Conservation (phyloP, 306 rosid species). For the Castanospermum australe region DNA sequence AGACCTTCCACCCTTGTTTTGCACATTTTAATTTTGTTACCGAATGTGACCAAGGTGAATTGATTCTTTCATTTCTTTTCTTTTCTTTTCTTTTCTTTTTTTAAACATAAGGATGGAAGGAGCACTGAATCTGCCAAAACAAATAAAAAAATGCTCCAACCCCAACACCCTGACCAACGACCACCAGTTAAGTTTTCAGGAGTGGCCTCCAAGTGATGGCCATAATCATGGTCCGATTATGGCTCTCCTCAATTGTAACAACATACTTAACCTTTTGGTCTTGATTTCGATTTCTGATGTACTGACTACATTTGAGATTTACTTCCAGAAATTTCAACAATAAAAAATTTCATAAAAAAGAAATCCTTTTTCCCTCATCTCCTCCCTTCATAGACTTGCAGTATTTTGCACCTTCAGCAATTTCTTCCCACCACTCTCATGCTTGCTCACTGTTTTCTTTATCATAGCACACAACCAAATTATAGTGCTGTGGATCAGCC, state of each 20-base stretch:
- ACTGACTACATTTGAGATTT: background rate
- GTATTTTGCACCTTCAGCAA: background rate
- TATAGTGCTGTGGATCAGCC: background rate
- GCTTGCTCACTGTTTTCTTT: background rate
- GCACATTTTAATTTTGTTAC: background rate
- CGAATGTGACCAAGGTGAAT: too few relatives aligned
- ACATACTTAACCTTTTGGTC: background rate
- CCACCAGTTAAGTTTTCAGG: background rate
- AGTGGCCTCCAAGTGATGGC: background rate
- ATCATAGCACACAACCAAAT: background rate
- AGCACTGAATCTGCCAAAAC: too few relatives aligned
- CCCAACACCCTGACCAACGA: background rate
- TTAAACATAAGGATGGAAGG: slow-evolving; percentile 3
- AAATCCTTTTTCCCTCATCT: background rate
- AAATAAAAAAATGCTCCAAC: background rate
- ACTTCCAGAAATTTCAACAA: background rate
- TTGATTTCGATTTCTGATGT: background rate
- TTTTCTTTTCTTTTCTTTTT: too few relatives aligned
- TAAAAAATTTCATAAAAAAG: background rate
- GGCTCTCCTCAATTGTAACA: background rate
- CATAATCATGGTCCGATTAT: background rate
- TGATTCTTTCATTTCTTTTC: too few relatives aligned
- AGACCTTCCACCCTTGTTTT: background rate
- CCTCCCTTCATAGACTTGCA: background rate
- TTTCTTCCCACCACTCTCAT: background rate